Percentiles rank a stretch among this genome's conserved stretches.
Evolutionary conservation across 176 grass and related monocot genomes (phyloP).

Genomic region (Phyllostachys edulis): DNA sequence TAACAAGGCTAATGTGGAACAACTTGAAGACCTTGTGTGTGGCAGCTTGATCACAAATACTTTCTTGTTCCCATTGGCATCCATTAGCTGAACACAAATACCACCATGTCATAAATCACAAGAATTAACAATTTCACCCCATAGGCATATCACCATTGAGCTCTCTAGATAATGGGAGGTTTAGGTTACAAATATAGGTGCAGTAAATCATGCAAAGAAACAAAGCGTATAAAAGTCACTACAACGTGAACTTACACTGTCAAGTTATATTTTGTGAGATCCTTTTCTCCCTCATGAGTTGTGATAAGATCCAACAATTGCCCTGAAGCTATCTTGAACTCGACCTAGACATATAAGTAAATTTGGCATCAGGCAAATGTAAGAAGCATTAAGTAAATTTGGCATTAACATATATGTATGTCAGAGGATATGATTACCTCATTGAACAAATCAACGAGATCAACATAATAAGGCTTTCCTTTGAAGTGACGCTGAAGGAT

Average conservation of each 20-base stretch:
- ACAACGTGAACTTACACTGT: slow-evolving; percentile 59
- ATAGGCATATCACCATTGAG: too few species aligned
- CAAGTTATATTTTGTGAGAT: slow-evolving; percentile 81
- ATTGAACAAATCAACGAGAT: slow-evolving; percentile 94
- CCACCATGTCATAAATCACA: too few species aligned
- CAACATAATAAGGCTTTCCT: slow-evolving; percentile 89
- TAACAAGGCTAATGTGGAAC: too few species aligned
- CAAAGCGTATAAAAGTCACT: background rate
- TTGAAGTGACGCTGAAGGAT: slow-evolving; percentile 84
- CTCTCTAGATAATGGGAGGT: too few species aligned
- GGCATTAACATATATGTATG: background rate
- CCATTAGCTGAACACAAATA: too few species aligned
- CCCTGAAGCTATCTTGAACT: slow-evolving; percentile 97
- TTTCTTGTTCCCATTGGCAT: too few species aligned
- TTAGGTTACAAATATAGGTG: slow-evolving; percentile 19
- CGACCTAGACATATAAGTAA: slow-evolving; percentile 61
- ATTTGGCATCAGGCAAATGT: background rate
- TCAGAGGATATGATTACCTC: slow-evolving; percentile 61
- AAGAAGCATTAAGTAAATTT: slow-evolving; percentile 14
- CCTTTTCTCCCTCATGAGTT: slow-evolving; percentile 93
- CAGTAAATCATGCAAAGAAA: slow-evolving; percentile 19
- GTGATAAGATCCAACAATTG: slow-evolving; percentile 96
- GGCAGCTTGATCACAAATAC: too few species aligned
- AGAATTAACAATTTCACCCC: too few species aligned
- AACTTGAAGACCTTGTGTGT: too few species aligned